Evolutionary conservation across 768 basidiomycete genomes (phyloP), one percentile per base, ranked within the genome.

Genomic region (Suillus spraguei): DNA sequence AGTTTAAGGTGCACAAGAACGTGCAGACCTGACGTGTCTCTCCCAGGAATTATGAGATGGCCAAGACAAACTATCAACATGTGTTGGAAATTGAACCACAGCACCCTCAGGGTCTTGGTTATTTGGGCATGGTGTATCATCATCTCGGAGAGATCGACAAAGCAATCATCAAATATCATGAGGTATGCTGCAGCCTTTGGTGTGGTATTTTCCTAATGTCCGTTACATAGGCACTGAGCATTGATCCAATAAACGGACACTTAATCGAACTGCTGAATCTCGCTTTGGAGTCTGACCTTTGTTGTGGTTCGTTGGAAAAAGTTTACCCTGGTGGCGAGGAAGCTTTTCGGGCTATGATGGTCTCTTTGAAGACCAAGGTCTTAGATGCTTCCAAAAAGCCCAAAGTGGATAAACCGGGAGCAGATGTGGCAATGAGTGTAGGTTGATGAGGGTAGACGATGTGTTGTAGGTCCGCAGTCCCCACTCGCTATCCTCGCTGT

Each of bases 91-190:
- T 98, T 39, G 94, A 98, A 67, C 88, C 95, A n/a, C 85, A 91
- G 38, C 87, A 91, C 64, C 82, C 91, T 1, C 82, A 87, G 13
- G 95, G 94, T 3, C 85, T 95, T 59, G 90, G 91, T 5, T 94
- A 92, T 70, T 80, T 98, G 1, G 97, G 95, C n/a, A 87, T 97
- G 73, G 88, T 97, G 2, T 81, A 90, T 68, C 95, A 97, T 67
- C 79, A 92, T 20, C 78, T 87, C 66, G 87, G 85, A 28, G 81
- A 93, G 55, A 75, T 89, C 7, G 89, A 96, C 67, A 83, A 84
- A 14, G 92, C 97, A 3, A 95, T 99, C 67, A 78, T 94, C 42
- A 89, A 88, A 64, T 99, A 97, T 68, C 97, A 99, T 72, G 93
- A 96, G 80, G 96, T 95, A 60, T 44, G 87, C 63, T 39, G 24